These are phyloP conservation scores for Rhodomyrtus psidioides DNA, from an alignment of 441 rosid genomes.

Conservation along the genomic window DNA sequence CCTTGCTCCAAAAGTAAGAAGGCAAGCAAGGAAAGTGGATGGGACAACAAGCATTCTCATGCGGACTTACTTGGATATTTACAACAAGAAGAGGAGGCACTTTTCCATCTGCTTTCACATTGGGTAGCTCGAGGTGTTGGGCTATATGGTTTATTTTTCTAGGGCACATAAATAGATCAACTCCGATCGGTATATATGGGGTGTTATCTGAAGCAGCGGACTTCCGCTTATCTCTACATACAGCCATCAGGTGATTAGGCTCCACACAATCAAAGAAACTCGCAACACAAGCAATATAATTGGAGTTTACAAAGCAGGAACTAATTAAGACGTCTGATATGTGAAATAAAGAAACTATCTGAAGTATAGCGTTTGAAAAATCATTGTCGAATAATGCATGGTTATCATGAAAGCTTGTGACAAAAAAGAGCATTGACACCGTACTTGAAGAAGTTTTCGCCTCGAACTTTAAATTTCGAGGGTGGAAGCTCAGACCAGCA, in stretches of 20 bases:
- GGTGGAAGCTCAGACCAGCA: slow-evolving; percentile 77
- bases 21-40: neutral
- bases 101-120: slow-evolving; percentile 43
- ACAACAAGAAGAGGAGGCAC: slow-evolving; percentile 76
- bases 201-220: slow-evolving; percentile 49
- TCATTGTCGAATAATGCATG: neutral
- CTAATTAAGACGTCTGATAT: neutral
- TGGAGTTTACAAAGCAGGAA: neutral
- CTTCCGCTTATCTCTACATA: slow-evolving; percentile 76
- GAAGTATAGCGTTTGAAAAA: neutral
- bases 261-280: neutral
- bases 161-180: slow-evolving; percentile 67
- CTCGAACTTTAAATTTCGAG: slow-evolving; percentile 78
- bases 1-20: neutral
- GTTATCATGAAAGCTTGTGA: neutral
- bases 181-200: slow-evolving; percentile 70
- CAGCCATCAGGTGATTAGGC: slow-evolving; percentile 13
- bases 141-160: slow-evolving; percentile 87
- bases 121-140: slow-evolving; percentile 79
- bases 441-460: slow-evolving; percentile 77
- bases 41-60: neutral
- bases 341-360: neutral
- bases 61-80: slow-evolving; percentile 68
- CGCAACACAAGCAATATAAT: neutral
- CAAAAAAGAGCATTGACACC: neutral